Conservation (phyloP, 495 filamentous ascomycete genomes). For the Beverwykella pulmonaria region DNA sequence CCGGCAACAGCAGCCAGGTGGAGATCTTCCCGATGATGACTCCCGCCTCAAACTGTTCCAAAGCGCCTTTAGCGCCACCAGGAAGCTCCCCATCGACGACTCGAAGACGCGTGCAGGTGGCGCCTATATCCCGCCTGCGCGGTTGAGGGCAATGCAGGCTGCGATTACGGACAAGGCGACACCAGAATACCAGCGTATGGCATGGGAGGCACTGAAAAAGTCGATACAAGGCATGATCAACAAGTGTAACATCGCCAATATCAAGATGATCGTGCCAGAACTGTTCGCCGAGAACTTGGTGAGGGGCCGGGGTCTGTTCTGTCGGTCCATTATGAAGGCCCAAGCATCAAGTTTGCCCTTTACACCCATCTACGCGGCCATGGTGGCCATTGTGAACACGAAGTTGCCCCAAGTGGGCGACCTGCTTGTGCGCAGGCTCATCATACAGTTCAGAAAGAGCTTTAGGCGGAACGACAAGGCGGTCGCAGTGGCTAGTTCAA, state of each 20-base stretch:
- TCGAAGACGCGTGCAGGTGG: slow-evolving; percentile 85
- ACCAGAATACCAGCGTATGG: slow-evolving; percentile 98
- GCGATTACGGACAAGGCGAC: slow-evolving; percentile 94
- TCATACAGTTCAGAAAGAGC: slow-evolving; percentile 91
- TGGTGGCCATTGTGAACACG: slow-evolving; percentile 96
- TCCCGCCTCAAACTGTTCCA: slow-evolving; percentile 34
- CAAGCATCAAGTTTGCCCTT: slow-evolving; percentile 96
- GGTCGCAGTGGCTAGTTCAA: slow-evolving; percentile 86
- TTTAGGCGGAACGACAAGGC: slow-evolving; percentile 97
- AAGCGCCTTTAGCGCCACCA: slow-evolving; percentile 30
- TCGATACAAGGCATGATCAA: slow-evolving; percentile 98
- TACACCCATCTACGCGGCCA: slow-evolving; percentile 89
- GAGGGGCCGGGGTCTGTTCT: slow-evolving; percentile 88
- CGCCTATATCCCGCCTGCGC: slow-evolving; percentile 91
- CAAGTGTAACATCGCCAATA: slow-evolving; percentile 96
- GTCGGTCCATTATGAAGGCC: slow-evolving; percentile 94
- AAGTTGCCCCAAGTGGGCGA: slow-evolving; percentile 95
- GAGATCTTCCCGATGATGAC: slow-evolving; percentile 22
- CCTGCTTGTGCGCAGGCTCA: slow-evolving; percentile 78
- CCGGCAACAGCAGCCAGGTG: neutral
- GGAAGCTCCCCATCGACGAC: slow-evolving; percentile 37
- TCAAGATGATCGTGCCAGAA: slow-evolving; percentile 95
- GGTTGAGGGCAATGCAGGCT: slow-evolving; percentile 87
- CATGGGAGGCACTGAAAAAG: slow-evolving; percentile 98
- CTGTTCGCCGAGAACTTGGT: slow-evolving; percentile 93